These are phyloP conservation scores for Planoprotostelium fungivorum DNA, from an alignment of 78 protist species.

Conservation along the genomic window DNA sequence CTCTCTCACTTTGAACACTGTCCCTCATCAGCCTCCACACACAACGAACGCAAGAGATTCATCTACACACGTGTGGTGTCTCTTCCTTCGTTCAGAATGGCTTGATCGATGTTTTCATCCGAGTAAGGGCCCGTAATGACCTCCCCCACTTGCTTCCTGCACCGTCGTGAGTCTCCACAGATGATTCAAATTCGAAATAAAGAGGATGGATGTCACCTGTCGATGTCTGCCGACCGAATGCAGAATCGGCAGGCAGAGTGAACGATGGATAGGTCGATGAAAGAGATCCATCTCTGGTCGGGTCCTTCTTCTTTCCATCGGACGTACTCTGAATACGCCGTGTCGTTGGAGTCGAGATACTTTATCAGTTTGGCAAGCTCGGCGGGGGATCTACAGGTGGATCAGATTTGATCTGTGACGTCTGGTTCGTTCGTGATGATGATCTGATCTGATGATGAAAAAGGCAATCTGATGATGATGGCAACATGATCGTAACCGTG, in stretches of 20 bases:
- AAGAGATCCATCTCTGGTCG: not conserved
- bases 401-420: too few relatives aligned
- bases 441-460: too few relatives aligned
- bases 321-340: not conserved
- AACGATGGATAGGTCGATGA: not conserved
- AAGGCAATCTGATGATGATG: too few relatives aligned
- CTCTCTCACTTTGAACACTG: not conserved
- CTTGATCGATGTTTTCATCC: not conserved
- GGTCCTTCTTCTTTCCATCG: not conserved
- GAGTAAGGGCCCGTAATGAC: not conserved
- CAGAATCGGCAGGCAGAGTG: not conserved
- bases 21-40: not conserved
- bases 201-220: not conserved
- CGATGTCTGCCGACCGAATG: not conserved
- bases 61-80: not conserved
- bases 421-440: too few relatives aligned
- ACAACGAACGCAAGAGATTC: not conserved
- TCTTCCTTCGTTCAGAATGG: not conserved
- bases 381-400: not conserved
- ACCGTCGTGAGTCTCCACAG: not conserved
- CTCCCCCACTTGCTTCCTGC: not conserved
- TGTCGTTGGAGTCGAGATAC: not conserved
- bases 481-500: too few relatives aligned
- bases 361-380: not conserved
- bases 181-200: too few relatives aligned